These are phyloP conservation scores for Clarireedia paspali DNA, from an alignment of 2,329 filamentous ascomycete species.

Conservation along the genomic window DNA sequence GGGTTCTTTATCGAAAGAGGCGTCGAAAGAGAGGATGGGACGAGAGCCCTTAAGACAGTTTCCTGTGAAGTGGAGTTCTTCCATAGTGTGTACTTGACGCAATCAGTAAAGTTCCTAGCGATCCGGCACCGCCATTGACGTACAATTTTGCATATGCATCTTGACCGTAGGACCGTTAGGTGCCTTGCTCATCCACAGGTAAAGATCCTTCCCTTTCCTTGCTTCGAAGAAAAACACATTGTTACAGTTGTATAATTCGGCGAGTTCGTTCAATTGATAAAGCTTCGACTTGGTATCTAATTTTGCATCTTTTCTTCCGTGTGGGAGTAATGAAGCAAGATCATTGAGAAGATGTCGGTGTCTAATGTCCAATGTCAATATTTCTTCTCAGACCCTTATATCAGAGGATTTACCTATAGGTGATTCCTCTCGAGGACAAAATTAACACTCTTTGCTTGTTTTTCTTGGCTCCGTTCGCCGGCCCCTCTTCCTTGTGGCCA, in stretches of 20 bases:
- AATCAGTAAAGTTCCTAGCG: constrained; percentile 5
- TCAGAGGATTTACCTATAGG: constrained; percentile 54
- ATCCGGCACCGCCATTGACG: neutral
- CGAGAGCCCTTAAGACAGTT: constrained; percentile 94
- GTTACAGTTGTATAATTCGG: constrained; percentile 83
- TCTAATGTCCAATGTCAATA: constrained; percentile 38
- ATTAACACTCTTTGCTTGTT: constrained; percentile 78
- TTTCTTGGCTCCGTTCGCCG: constrained; percentile 45
- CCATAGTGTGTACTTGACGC: constrained; percentile 79
- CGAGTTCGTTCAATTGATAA: constrained; percentile 66
- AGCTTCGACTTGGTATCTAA: constrained; percentile 93
- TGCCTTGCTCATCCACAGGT: constrained; percentile 86
- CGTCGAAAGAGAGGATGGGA: constrained; percentile 86
- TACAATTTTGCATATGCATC: constrained; percentile 72
- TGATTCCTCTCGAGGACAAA: constrained; percentile 86
- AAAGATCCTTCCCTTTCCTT: constrained; percentile 87
- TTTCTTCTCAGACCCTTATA: constrained; percentile 3
- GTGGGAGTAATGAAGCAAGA: constrained; percentile 79
- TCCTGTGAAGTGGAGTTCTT: constrained; percentile 91
- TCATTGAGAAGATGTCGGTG: constrained; percentile 92
- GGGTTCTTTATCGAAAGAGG: constrained; percentile 72
- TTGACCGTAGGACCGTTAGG: constrained; percentile 56
- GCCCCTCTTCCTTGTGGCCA: constrained; percentile 42
- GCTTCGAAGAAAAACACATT: constrained; percentile 94
- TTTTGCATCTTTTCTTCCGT: constrained; percentile 90